phyloP scores from a whole-genome alignment of 2,329 filamentous ascomycete genomes.

The Phaeosphaeriaceae sp. region DNA sequence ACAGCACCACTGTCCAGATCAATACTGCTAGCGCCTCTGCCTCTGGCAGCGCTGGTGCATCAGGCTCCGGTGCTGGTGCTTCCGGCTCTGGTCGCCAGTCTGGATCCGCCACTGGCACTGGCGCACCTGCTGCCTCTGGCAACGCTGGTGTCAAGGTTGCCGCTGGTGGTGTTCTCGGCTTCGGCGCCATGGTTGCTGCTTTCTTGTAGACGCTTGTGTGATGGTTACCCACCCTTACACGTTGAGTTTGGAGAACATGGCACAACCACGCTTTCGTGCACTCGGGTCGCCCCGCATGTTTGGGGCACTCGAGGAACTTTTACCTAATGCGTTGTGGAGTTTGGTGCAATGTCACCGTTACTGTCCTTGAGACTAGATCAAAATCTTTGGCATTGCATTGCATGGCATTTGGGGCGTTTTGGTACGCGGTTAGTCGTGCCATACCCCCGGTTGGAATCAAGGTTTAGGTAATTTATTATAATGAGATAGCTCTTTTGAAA shows the following conservation, averaged over 20 bases:
- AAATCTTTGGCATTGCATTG: slow-evolving; percentile 29
- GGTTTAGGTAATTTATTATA: neutral
- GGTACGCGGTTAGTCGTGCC: slow-evolving; percentile 13
- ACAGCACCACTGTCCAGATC: slow-evolving; percentile 39
- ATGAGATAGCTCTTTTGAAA: too few species aligned
- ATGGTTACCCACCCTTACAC: slow-evolving; percentile 14
- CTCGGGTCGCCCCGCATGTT: slow-evolving; percentile 16
- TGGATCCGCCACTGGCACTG: slow-evolving; percentile 11
- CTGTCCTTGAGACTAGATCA: slow-evolving; percentile 43
- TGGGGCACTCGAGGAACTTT: neutral
- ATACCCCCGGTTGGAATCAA: neutral
- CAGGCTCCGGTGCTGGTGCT: slow-evolving; percentile 13
- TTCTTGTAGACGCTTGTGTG: slow-evolving; percentile 41
- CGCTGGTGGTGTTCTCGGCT: slow-evolving; percentile 40
- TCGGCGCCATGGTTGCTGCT: slow-evolving; percentile 45
- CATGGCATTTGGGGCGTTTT: slow-evolving; percentile 13
- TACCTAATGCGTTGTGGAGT: neutral
- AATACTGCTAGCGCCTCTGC: slow-evolving; percentile 13
- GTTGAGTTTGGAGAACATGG: slow-evolving; percentile 7
- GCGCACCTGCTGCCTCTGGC: slow-evolving; percentile 20
- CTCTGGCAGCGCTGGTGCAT: slow-evolving; percentile 13
- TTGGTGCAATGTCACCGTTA: slow-evolving; percentile 7
- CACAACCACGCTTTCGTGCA: slow-evolving; percentile 19
- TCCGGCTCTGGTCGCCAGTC: slow-evolving; percentile 15
- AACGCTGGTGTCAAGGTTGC: slow-evolving; percentile 38